Evolutionary conservation across 306 rosid genomes (phyloP).

Genomic region (Leucaena leucocephala): DNA sequence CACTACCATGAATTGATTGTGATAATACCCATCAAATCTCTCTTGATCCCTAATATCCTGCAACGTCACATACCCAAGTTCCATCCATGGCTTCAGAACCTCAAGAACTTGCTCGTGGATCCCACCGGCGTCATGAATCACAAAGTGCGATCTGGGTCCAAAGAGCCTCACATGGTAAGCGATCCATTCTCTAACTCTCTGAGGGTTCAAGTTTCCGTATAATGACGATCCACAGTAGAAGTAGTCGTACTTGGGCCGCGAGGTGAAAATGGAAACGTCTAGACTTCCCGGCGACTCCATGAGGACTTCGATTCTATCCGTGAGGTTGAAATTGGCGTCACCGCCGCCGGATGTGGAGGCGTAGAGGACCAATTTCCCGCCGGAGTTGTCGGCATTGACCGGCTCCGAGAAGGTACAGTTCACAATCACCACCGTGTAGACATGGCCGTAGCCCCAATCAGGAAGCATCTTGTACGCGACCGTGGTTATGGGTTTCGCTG

Average conservation of each 20-base stretch:
- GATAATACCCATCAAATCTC: slow-evolving; percentile 94
- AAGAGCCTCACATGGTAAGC: slow-evolving; percentile 66
- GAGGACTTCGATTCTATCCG: slow-evolving; percentile 52
- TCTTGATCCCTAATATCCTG: slow-evolving; percentile 90
- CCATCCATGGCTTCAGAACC: slow-evolving; percentile 79
- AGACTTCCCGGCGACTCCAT: slow-evolving; percentile 47
- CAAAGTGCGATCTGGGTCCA: slow-evolving; percentile 64
- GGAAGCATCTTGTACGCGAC: slow-evolving; percentile 59
- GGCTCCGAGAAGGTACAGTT: slow-evolving; percentile 63
- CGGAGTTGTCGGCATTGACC: slow-evolving; percentile 56
- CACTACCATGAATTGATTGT: slow-evolving; percentile 96
- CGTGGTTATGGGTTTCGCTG: slow-evolving; percentile 35
- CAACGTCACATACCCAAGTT: slow-evolving; percentile 74
- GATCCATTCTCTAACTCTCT: slow-evolving; percentile 69
- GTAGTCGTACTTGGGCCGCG: slow-evolving; percentile 57
- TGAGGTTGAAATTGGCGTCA: slow-evolving; percentile 51
- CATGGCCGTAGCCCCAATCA: slow-evolving; percentile 76
- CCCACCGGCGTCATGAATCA: slow-evolving; percentile 72
- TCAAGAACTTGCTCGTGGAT: slow-evolving; percentile 61
- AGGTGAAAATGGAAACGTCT: slow-evolving; percentile 39
- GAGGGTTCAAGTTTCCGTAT: slow-evolving; percentile 62
- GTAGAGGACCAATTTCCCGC: slow-evolving; percentile 52
- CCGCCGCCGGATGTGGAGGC: slow-evolving; percentile 61
- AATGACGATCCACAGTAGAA: slow-evolving; percentile 60
- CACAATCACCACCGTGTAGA: slow-evolving; percentile 64